Conservation (phyloP, 2,329 filamentous ascomycete species). For the Fusarium tricinctum region DNA sequence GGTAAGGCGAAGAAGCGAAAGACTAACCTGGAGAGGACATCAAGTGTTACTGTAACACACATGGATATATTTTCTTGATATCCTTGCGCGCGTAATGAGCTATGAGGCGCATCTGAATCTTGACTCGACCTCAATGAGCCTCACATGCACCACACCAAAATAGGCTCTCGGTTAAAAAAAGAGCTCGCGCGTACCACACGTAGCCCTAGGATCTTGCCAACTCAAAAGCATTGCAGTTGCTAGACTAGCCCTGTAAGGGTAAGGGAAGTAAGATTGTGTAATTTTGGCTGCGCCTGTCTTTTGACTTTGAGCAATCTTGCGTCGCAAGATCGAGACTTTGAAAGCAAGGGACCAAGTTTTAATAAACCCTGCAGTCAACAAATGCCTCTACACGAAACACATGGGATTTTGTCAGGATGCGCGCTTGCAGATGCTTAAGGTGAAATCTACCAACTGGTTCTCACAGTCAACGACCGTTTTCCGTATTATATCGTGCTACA, state of each 20-base stretch:
- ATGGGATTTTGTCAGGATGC: background rate
- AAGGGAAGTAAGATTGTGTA: background rate
- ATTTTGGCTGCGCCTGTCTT: slow-evolving; percentile 1
- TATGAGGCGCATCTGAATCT: background rate
- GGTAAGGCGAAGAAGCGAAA: slow-evolving; percentile 8
- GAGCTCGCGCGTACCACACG: background rate
- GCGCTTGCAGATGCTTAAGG: slow-evolving; percentile 13
- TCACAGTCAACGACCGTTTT: background rate
- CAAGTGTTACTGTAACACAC: slow-evolving; percentile 12
- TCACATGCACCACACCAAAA: background rate
- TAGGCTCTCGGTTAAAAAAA: background rate
- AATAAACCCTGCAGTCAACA: background rate
- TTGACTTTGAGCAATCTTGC: background rate
- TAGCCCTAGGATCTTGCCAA: background rate
- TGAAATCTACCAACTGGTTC: slow-evolving; percentile 10
- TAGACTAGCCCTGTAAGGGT: background rate
- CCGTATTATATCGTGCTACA: background rate
- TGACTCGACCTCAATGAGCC: background rate
- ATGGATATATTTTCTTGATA: slow-evolving; percentile 8
- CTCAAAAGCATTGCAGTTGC: background rate
- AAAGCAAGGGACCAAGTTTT: slow-evolving; percentile 12
- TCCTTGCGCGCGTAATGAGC: slow-evolving; percentile 16
- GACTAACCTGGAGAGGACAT: slow-evolving; percentile 2
- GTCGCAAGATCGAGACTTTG: background rate
- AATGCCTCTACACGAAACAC: slow-evolving; percentile 37